Base-by-base conservation (phyloP, 2,329 filamentous ascomycete species). In the Seiridium cupressi region DNA sequence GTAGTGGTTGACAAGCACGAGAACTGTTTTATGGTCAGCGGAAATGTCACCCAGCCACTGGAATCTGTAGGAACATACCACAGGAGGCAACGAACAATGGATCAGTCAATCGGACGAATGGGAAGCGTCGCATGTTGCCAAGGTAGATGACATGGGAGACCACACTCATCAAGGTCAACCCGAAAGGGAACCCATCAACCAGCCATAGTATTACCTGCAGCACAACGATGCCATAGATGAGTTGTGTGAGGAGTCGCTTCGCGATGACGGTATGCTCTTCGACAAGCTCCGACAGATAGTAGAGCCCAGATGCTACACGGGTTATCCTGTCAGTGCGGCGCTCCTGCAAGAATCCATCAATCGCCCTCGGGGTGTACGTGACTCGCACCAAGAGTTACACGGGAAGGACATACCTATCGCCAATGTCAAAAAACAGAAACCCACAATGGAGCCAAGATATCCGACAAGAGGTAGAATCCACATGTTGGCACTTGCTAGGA, bases 271-370 rank as follows among this genome's bases (percentile, higher is more conserved):
- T 97, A 73, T 99, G 94, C 76, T 99, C 95, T 78, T 99, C 95
- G 62, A 99, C 95, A 11, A 98, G 88, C 76, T 99, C 95, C 32
- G 94, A 97, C 58, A 99, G 89, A 75, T 99, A 99, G 80, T 99
- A 99, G 34, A 99, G 87, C 44, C 95, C 95, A n/a, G 93, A 97
- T 44, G 95, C 95, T 92, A 70, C n/a, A 34, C n/a, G 7, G 3
- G 36, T 18, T 7, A 26, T 55, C 38, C 4, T 18, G 38, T 44
- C 38, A 51, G 49, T n/a, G 32, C 32, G 35, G 34, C 18, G 47
- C n/a, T 26, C 32, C 47, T 18, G 26, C 5, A 18, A 49, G 47
- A 49, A 26, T 26, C 47, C 18, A 49, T 4, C 13, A 46, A 2
- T 46, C 10, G 1, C 11, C 7, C 44, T 46, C 2, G 2, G 26